phyloP scores from a whole-genome alignment of 1,284 basidiomycete species.

The Kwoniella shivajii region DNA sequence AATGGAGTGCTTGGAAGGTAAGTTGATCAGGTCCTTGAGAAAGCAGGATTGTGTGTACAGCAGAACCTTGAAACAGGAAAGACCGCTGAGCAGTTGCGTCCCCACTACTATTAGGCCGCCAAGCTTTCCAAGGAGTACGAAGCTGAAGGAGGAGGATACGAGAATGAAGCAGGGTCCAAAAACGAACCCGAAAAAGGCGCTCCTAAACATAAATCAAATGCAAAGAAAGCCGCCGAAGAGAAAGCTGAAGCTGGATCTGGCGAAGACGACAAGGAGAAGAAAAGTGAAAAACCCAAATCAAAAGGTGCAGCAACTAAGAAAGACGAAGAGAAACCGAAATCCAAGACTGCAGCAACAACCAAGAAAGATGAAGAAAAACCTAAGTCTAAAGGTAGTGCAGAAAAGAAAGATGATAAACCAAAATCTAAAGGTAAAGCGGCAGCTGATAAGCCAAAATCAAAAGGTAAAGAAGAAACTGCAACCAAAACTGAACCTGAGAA shows the following conservation, averaged over 20 bases:
- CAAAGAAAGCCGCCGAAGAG: constrained; percentile 29
- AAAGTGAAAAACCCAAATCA: constrained; percentile 5
- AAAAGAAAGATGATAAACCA: constrained; percentile 13
- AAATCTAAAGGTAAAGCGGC: constrained; percentile 13
- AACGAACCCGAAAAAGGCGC: constrained; percentile 54
- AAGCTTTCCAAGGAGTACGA: constrained; percentile 56
- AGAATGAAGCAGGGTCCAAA: constrained; percentile 54
- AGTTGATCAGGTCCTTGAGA: constrained; percentile 8
- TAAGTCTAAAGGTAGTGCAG: constrained; percentile 7
- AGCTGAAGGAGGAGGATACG: constrained; percentile 53
- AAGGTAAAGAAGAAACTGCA: constrained; percentile 1
- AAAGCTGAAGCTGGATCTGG: constrained; percentile 13
- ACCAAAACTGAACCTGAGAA: not conserved
- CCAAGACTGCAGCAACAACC: not conserved
- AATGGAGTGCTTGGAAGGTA: constrained; percentile 55
- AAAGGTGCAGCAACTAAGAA: constrained; percentile 3
- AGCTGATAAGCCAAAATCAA: constrained; percentile 5
- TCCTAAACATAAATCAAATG: constrained; percentile 50
- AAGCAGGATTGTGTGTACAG: too few species aligned
- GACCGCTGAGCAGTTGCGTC: too few species aligned
- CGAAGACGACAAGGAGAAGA: constrained; percentile 11
- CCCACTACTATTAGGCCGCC: constrained; percentile 25
- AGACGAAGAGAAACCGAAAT: constrained; percentile 5
- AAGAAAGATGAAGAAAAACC: not conserved
- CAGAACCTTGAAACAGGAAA: too few species aligned